A percentile compares a stretch with the other conserved stretches of the same genome.
Conservation (phyloP, 2,329 filamentous ascomycete genomes). For the Curvularia eragrostidis region DNA sequence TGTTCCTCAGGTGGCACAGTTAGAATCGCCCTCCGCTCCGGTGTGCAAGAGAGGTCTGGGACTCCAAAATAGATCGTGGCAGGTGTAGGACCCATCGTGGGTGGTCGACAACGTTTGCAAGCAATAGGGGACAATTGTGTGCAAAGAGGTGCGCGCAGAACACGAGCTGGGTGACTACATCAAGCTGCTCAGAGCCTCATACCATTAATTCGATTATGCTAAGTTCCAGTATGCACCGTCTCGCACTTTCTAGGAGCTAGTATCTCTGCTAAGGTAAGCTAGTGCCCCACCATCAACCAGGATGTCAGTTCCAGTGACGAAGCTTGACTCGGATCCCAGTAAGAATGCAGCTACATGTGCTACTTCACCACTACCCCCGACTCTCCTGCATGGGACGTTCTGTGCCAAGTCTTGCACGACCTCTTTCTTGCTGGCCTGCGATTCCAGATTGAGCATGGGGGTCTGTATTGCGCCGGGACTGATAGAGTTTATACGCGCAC, state of each 20-base stretch:
- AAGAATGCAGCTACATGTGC: constrained; percentile 1
- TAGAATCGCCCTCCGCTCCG: constrained; percentile 4
- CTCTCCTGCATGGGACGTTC: constrained; percentile 1
- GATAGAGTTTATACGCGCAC: constrained; percentile 1
- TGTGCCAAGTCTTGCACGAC: neutral
- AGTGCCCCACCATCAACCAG: constrained; percentile 5
- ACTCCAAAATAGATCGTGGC: constrained; percentile 8
- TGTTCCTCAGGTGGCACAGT: constrained; percentile 6
- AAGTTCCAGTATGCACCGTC: constrained; percentile 1
- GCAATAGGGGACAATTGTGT: constrained; percentile 4
- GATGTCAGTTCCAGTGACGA: constrained; percentile 4
- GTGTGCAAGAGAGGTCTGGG: constrained; percentile 6
- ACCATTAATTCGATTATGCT: constrained; percentile 3
- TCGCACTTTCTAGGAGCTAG: constrained; percentile 4
- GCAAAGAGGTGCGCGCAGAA: constrained; percentile 2
- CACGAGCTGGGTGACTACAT: constrained; percentile 1
- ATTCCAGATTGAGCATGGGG: constrained; percentile 1
- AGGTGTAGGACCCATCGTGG: constrained; percentile 3
- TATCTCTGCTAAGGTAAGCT: constrained; percentile 7
- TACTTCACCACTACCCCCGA: neutral
- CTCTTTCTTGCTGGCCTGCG: constrained; percentile 1
- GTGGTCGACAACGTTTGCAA: constrained; percentile 4
- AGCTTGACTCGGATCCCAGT: constrained; percentile 1
- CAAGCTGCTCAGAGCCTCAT: constrained; percentile 5
- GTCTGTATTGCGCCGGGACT: constrained; percentile 3